Percentiles rank a stretch among this genome's conserved stretches.
Conservation (phyloP, 768 basidiomycete genomes). For the Phlebiopsis gigantea region DNA sequence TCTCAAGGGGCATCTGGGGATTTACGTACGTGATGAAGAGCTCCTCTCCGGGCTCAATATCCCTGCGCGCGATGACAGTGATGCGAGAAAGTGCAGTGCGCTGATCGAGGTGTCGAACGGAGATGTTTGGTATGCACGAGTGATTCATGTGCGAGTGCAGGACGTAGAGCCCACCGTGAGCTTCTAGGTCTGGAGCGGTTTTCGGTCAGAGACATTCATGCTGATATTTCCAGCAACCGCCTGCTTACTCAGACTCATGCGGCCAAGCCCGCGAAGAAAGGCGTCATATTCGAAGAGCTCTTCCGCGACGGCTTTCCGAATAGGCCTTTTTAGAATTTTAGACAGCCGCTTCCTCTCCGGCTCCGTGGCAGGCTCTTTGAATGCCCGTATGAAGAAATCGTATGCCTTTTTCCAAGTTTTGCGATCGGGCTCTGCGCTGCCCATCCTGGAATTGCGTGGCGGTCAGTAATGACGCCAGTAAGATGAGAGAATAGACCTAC, state of each 20-base stretch:
- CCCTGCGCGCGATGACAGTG: conserved; percentile 60
- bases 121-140: conserved; percentile 72
- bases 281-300: conserved; percentile 73
- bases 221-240: background rate
- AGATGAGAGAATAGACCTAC: conserved; percentile 26
- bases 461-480: background rate
- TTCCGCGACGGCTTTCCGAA: conserved; percentile 42
- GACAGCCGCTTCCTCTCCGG: conserved; percentile 54
- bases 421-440: conserved; percentile 51
- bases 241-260: conserved; percentile 72
- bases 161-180: conserved; percentile 81
- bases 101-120: conserved; percentile 71
- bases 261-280: conserved; percentile 67
- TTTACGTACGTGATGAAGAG: conserved; percentile 77
- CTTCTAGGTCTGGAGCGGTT: conserved; percentile 57
- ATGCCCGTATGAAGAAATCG: conserved; percentile 51
- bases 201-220: background rate
- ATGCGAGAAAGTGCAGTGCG: conserved; percentile 68
- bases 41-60: conserved; percentile 69
- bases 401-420: conserved; percentile 65
- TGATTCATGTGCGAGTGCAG: conserved; percentile 90
- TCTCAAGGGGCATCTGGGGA: conserved; percentile 41
- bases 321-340: conserved; percentile 44
- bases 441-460: conserved; percentile 22
- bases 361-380: conserved; percentile 49